These are phyloP conservation scores for Artemisia tridentata DNA, from an alignment of 129 eudicot species.

Conservation along the genomic window DNA sequence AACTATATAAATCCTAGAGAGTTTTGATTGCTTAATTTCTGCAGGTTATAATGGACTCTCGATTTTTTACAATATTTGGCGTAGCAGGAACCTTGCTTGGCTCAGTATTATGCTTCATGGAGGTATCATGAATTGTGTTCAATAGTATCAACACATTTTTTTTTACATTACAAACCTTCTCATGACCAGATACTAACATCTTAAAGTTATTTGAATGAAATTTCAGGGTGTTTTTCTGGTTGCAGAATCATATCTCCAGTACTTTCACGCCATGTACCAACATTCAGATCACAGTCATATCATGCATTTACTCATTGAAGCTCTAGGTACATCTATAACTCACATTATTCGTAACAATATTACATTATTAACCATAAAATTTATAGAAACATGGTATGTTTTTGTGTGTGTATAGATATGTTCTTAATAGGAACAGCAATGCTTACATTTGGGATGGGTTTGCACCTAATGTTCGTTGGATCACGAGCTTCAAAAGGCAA, in stretches of 20 bases:
- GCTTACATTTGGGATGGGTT: conserved; percentile 69
- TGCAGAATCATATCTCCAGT: conserved; percentile 58
- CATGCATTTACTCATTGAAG: conserved; percentile 55
- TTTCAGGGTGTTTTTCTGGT: conserved; percentile 64
- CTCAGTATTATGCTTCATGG: conserved; percentile 70
- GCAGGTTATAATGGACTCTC: conserved; percentile 63
- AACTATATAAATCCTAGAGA: neutral
- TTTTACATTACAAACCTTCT: neutral
- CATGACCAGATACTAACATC: neutral
- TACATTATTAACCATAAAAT: neutral
- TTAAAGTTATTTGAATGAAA: neutral
- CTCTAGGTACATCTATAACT: conserved; percentile 45
- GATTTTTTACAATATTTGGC: conserved; percentile 70
- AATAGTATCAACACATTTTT: neutral
- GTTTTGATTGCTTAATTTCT: neutral
- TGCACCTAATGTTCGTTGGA: conserved; percentile 71
- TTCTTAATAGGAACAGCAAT: conserved; percentile 77
- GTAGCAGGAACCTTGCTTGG: conserved; percentile 80
- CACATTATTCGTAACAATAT: neutral
- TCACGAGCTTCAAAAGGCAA: conserved; percentile 32
- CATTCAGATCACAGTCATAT: conserved; percentile 49
- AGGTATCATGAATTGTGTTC: conserved; percentile 42
- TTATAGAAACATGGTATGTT: neutral
- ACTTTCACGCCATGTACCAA: conserved; percentile 46
- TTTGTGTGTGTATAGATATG: conserved; percentile 49